Conservation (phyloP, 495 filamentous ascomycete genomes). For the Lasiosphaeria hispida region DNA sequence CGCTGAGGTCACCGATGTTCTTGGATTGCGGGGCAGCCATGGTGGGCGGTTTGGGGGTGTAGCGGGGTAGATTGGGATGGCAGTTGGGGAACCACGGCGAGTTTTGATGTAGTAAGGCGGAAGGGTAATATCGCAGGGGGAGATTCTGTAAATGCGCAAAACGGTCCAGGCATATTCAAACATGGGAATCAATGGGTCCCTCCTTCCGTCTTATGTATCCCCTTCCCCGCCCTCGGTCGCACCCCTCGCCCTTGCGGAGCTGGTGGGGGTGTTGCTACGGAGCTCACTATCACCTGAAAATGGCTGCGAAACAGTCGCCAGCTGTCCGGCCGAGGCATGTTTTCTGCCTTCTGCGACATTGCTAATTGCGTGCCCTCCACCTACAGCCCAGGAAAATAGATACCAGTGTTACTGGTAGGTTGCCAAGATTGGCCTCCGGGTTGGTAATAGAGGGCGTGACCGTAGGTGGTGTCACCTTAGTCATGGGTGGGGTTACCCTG, state of each 20-base stretch:
- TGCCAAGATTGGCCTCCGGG: too few species aligned
- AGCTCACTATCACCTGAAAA: not conserved
- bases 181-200: not conserved
- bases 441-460: too few species aligned
- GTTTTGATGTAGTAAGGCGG: not conserved
- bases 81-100: too few species aligned
- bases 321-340: too few species aligned
- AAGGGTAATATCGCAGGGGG: not conserved
- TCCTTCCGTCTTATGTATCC: not conserved
- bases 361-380: too few species aligned
- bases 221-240: not conserved
- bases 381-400: too few species aligned
- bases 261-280: not conserved
- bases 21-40: constrained; percentile 82
- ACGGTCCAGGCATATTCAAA: too few species aligned
- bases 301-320: not conserved
- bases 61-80: constrained; percentile 10
- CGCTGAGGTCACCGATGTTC: constrained; percentile 71
- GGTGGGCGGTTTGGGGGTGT: constrained; percentile 21
- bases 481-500: too few species aligned
- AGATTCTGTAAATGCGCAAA: not conserved
- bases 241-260: not conserved
- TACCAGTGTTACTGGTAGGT: too few species aligned
- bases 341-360: too few species aligned
- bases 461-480: too few species aligned